Evolutionary conservation across 495 filamentous ascomycete species (phyloP), one percentile per base, ranked within the genome.

Genomic region (Aspergillus cavernicola): DNA sequence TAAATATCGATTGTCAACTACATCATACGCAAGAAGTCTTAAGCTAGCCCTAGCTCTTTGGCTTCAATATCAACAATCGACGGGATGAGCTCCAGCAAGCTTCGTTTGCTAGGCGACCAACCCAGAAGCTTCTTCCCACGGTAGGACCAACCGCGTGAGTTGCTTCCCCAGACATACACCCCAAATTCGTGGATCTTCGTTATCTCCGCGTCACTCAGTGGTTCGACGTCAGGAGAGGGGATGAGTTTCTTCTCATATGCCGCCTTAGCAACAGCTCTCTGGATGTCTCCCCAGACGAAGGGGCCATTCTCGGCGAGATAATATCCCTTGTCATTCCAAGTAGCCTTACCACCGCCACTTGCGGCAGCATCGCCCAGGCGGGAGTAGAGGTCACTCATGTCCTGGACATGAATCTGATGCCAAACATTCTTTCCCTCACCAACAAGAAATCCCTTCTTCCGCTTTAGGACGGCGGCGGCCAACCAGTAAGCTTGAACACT

Each of bases 301-400:
- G 82, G 68, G 4, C 83, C 87, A 58, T 84, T 85, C 66, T 89
- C 85, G 31, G 80, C 77, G 53, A 91, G 80, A 66, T 87, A 92
- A 65, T 93, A 92, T 2, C 81, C 88, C 58, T 86, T 75, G 8
- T 76, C 69, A 7, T 84, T 85, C 82, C 88, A 96, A 12, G 87
- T 83, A 32, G 87, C 86, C 19, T 80, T 72, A 6, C 77, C 76
- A 9, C 79, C 82, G 13, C 78, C 79, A 6, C 60, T 63, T 1
- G 79, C 69, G 6, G 86, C 87, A 5, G 85, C 85, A 45, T 88
- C 85, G 8, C 84, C 82, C 28, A 92, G 73, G 6, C 73, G 66
- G 4, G 86, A 65, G 63, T 83, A 91, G 20, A 89, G 66, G 22
- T 79, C 75, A 52, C 80, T 80, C 13, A 95, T 70, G 65, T 95